Conservation (phyloP, 768 basidiomycete species). For the Gelatoporia subvermispora region DNA sequence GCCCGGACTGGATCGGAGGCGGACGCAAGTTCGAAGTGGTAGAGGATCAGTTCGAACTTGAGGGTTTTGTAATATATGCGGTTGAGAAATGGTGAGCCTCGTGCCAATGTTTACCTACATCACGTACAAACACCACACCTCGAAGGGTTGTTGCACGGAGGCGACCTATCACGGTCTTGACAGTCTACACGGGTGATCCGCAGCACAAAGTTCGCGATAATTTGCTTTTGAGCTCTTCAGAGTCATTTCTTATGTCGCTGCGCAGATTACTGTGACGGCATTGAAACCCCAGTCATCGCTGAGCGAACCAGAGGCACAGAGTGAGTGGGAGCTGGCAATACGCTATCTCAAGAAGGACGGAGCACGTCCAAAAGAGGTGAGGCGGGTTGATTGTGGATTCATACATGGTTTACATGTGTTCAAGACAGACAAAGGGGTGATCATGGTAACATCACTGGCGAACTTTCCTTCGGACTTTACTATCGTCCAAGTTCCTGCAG, state of each 20-base stretch:
- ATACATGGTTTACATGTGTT: not conserved
- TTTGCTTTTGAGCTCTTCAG: not conserved
- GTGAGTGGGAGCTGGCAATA: constrained; percentile 58
- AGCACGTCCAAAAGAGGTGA: constrained; percentile 67
- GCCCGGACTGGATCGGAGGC: constrained; percentile 35
- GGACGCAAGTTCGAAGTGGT: constrained; percentile 46
- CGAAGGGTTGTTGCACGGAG: constrained; percentile 64
- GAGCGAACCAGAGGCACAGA: constrained; percentile 38
- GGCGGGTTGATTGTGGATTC: constrained; percentile 7
- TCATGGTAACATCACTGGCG: constrained; percentile 81
- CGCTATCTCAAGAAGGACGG: constrained; percentile 61
- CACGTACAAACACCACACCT: not conserved
- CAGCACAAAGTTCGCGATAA: constrained; percentile 47
- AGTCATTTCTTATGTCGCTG: not conserved
- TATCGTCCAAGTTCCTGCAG: constrained; percentile 73
- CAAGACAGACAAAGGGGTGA: constrained; percentile 61
- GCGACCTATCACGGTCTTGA: constrained; percentile 53
- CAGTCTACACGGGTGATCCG: constrained; percentile 75
- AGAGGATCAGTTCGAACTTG: constrained; percentile 42
- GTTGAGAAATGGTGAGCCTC: constrained; percentile 72
- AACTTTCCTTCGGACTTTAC: constrained; percentile 87
- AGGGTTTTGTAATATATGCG: constrained; percentile 78
- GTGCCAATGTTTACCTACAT: not conserved
- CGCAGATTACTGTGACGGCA: constrained; percentile 56
- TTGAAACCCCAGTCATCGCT: constrained; percentile 43